A percentile compares a stretch with the other conserved stretches of the same genome.
Conservation (phyloP, 805 yeast species). For the Candida peoriensis region DNA sequence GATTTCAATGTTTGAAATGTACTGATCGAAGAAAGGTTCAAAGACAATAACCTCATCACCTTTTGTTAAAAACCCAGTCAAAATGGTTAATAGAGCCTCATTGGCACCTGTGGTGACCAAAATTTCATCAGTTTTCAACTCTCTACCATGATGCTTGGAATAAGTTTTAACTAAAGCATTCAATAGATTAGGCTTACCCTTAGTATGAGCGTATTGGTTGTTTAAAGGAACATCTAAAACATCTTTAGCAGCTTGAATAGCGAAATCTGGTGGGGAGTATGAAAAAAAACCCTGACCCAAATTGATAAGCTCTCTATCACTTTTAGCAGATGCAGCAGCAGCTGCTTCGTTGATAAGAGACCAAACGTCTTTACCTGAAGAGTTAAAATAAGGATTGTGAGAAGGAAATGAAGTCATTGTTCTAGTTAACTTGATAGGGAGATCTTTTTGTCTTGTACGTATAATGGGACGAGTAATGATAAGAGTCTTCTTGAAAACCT, state of each 20-base stretch:
- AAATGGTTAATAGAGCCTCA: constrained; percentile 84
- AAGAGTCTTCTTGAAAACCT: too few species aligned
- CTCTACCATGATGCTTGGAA: constrained; percentile 57
- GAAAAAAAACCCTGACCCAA: constrained; percentile 98
- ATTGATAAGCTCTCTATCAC: constrained; percentile 77
- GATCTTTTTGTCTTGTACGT: too few species aligned
- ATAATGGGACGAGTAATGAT: too few species aligned
- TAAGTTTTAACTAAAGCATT: constrained; percentile 68
- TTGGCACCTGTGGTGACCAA: constrained; percentile 95
- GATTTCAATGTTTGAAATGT: constrained; percentile 88
- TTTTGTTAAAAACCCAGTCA: constrained; percentile 76
- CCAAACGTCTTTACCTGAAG: constrained; percentile 89
- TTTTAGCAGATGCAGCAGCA: constrained; percentile 61
- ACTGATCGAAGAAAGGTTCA: constrained; percentile 97
- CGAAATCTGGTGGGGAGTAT: constrained; percentile 93
- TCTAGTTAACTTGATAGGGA: too few species aligned
- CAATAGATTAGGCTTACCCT: constrained; percentile 76
- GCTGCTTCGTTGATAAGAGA: constrained; percentile 93
- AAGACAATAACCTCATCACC: constrained; percentile 96
- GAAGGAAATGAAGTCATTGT: constrained; percentile 30
- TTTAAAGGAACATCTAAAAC: constrained; percentile 69
- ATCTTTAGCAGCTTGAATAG: constrained; percentile 70
- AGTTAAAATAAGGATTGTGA: constrained; percentile 64
- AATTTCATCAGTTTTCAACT: constrained; percentile 55
- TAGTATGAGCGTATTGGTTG: constrained; percentile 91